Conservation (phyloP, 176 grass and related monocot species). For the Phoenix roebelenii region DNA sequence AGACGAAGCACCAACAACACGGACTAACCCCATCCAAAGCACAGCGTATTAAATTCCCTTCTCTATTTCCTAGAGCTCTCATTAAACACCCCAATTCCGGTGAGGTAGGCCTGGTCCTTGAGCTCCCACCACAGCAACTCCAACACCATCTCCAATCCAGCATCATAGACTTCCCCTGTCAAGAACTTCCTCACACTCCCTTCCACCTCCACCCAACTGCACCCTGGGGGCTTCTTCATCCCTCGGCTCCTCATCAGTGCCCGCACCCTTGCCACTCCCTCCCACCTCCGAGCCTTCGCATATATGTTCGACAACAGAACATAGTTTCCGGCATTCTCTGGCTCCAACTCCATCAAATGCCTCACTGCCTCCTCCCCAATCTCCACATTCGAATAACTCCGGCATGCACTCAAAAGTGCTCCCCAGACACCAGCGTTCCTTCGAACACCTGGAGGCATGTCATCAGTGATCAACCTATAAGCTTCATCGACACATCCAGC, state of each 20-base stretch:
- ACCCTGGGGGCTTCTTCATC: conserved; percentile 29
- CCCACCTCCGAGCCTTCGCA: conserved; percentile 26
- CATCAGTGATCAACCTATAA: conserved; percentile 29
- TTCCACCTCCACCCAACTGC: conserved; percentile 32
- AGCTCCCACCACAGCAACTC: conserved; percentile 30
- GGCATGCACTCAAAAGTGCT: conserved; percentile 34
- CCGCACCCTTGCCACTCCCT: conserved; percentile 25
- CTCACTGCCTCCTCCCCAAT: conserved; percentile 30
- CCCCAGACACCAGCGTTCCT: conserved; percentile 35
- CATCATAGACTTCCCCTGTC: conserved; percentile 24
- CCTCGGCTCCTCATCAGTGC: conserved; percentile 35
- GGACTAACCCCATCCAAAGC: no score
- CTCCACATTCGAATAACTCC: conserved; percentile 34
- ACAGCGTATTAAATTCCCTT: no score
- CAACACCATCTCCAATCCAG: conserved; percentile 17
- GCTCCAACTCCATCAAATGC: conserved; percentile 39
- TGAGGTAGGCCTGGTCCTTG: conserved; percentile 29
- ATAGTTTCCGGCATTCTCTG: conserved; percentile 36
- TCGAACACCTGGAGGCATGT: conserved; percentile 19
- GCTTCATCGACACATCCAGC: conserved; percentile 33
- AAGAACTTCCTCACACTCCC: conserved; percentile 26
- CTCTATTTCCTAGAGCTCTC: neutral
- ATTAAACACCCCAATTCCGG: conserved; percentile 12
- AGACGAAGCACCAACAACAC: no score
- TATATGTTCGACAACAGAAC: conserved; percentile 46